Percentiles rank a stretch among this genome's conserved stretches.
Evolutionary conservation across 2,329 filamentous ascomycete genomes (phyloP).

Genomic region (Epichloe sp.): DNA sequence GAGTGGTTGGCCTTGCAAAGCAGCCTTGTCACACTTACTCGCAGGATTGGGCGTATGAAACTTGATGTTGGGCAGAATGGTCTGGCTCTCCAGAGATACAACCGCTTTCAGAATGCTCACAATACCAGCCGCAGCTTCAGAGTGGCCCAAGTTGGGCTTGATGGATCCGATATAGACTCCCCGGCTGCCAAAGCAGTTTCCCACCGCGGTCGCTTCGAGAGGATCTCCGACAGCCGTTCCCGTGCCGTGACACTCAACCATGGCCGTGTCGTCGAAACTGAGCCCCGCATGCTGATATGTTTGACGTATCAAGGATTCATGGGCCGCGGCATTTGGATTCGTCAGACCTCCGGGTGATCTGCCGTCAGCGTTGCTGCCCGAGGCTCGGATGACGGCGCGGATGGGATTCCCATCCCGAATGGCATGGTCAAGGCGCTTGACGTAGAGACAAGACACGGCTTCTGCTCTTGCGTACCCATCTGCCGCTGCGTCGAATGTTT

Average conservation of each 20-base stretch:
- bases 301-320: too few relatives aligned
- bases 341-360: too few relatives aligned
- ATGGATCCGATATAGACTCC: constrained; percentile 5
- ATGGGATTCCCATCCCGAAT: constrained; percentile 35
- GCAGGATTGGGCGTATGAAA: background rate
- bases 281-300: too few relatives aligned
- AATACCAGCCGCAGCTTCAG: constrained; percentile 10
- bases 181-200: too few relatives aligned
- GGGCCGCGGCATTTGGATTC: too few relatives aligned
- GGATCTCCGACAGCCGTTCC: too few relatives aligned
- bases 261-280: too few relatives aligned
- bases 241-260: too few relatives aligned
- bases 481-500: constrained; percentile 17
- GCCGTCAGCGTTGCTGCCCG: too few relatives aligned
- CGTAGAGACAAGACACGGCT: constrained; percentile 34
- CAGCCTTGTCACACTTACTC: too few relatives aligned
- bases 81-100: background rate
- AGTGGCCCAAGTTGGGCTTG: constrained; percentile 12
- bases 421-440: constrained; percentile 39
- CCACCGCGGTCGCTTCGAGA: too few relatives aligned
- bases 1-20: too few relatives aligned
- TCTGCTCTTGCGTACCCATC: constrained; percentile 45
- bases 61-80: background rate
- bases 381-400: constrained; percentile 19
- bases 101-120: constrained; percentile 2